Evolutionary conservation across 345 rosid genomes (phyloP), one percentile per base, ranked within the genome.

Genomic region (Erucastrum elatum): DNA sequence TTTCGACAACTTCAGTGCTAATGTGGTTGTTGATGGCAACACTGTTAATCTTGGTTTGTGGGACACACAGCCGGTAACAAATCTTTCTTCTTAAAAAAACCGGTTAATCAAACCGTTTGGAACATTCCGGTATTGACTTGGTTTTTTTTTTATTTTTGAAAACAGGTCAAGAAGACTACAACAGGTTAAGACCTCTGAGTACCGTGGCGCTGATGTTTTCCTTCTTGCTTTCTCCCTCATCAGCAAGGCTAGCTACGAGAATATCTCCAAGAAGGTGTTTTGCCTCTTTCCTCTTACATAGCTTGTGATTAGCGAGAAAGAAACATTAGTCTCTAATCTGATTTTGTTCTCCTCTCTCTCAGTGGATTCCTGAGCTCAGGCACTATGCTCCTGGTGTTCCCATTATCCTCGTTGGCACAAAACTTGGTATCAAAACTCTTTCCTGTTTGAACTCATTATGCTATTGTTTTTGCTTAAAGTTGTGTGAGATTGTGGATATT

Each of bases 191-290:
- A 80, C 97, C 97, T 15, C 72, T 92, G 82, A 92, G 97, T 77
- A 92, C 69, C 91, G 94, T 59, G 97, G 97, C 17, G 97, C 97
- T 0, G 97, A 94, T 84, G 97, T 94, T 65, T 94, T 94, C 75
- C 90, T 94, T 77, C 94, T 94, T 80, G 97, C 95, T 4, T 94
- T 94, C 84, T 94, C 98, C 80, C 88, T 94, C 37, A 94, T 94
- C 75, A 94, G 98, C 93, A 94, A 94, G 87, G 98, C 98, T 81
- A 94, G 98, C 84, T 94, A 94, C 69, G 98, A 94, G 81, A 94
- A 92, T 58, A 89, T 92, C 60, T 88, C 98, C 61, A 92, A 94
- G 85, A 94, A 94, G 98, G 98, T 90, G 98, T 90, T 75, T 91
- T 74, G 10, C 31, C 4, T 41, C 49, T 66, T 63, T 15, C 39